These are phyloP conservation scores for Cryptococcus wingfieldii DNA, from an alignment of 1,284 basidiomycete genomes.

Conservation along the genomic window DNA sequence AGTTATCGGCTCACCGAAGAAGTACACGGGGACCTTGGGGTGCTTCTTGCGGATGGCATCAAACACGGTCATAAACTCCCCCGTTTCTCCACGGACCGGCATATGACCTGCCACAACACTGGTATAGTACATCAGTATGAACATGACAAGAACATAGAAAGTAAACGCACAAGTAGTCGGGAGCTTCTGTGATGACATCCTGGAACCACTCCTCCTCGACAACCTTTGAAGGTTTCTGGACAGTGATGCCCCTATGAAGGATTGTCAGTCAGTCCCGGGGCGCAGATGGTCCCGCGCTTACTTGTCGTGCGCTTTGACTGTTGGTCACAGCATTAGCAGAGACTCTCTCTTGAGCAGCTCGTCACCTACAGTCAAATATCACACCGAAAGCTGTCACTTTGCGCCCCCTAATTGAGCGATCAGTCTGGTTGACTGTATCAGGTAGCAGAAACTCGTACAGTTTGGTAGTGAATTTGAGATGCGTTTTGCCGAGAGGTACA, in stretches of 20 bases:
- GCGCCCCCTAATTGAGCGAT: conserved; percentile 51
- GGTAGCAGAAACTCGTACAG: conserved; percentile 53
- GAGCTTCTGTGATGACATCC: conserved; percentile 71
- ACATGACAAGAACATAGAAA: neutral
- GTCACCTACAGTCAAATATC: conserved; percentile 57
- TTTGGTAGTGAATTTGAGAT: conserved; percentile 67
- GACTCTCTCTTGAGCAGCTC: neutral
- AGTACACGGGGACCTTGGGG: conserved; percentile 67
- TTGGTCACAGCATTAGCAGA: neutral
- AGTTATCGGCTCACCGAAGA: conserved; percentile 60
- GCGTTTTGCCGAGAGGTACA: conserved; percentile 55
- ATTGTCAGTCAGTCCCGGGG: neutral
- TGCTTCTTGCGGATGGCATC: conserved; percentile 69
- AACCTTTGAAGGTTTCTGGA: conserved; percentile 68
- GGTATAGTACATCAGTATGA: neutral
- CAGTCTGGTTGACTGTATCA: too few relatives aligned
- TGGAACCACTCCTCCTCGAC: conserved; percentile 65
- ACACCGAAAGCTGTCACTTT: conserved; percentile 74
- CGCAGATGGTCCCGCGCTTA: conserved; percentile 10
- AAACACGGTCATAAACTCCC: conserved; percentile 65
- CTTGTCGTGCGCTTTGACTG: conserved; percentile 41
- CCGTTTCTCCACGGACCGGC: conserved; percentile 40
- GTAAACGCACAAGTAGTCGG: conserved; percentile 62
- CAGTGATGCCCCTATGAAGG: conserved; percentile 59
- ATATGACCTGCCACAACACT: conserved; percentile 43